Evolutionary conservation across 208 protist genomes (phyloP).

Genomic region (Trypanosoma theileri): DNA sequence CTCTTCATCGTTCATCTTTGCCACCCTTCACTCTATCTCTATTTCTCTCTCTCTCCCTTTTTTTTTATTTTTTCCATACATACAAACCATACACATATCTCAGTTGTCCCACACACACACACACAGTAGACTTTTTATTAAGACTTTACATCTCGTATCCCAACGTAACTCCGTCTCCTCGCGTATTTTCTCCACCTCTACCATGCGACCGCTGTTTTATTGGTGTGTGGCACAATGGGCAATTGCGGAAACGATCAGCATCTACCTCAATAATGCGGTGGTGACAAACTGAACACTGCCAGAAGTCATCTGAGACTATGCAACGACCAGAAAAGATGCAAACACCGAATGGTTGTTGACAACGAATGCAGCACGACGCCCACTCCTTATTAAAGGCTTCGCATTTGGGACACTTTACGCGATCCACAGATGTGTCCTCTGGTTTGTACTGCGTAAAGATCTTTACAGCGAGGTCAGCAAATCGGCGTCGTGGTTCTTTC

Average conservation of each 20-base stretch:
- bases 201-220: constrained; percentile 50
- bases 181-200: too few relatives aligned
- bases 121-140: neutral
- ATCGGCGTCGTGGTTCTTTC: constrained; percentile 62
- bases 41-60: neutral
- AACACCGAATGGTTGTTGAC: constrained; percentile 76
- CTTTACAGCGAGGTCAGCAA: constrained; percentile 88
- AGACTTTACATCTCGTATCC: neutral
- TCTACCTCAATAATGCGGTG: constrained; percentile 79
- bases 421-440: constrained; percentile 75
- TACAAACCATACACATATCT: too few relatives aligned
- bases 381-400: constrained; percentile 91
- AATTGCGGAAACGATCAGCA: constrained; percentile 76
- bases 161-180: neutral
- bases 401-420: constrained; percentile 81
- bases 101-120: neutral
- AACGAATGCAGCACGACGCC: constrained; percentile 76
- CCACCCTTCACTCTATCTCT: neutral
- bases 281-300: constrained; percentile 84
- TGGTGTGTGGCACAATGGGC: constrained; percentile 91
- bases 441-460: constrained; percentile 92
- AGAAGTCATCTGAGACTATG: constrained; percentile 70
- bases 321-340: constrained; percentile 88
- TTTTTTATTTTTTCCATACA: neutral
- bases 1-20: neutral